Base-by-base conservation (phyloP, 805 yeast genomes). In the Candida glaebosa region DNA sequence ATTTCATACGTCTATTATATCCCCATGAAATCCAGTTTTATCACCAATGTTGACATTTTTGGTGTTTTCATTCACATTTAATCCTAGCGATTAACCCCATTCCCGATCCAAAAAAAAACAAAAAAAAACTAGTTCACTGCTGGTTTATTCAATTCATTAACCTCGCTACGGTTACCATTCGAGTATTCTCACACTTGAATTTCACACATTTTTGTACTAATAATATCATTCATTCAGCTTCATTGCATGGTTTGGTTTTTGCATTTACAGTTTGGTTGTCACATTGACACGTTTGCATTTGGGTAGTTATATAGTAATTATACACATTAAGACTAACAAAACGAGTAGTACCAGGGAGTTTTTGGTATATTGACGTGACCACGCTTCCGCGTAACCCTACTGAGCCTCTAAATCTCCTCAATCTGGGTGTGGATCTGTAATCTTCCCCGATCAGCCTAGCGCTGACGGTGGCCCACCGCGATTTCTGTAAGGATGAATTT, bases 201-300 rank as follows among this genome's bases (percentile, higher is more conserved):
- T 22, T 22, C 10, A 22, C 26, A 22, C 10, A 10, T 28, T 28
- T 28, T 28, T 28, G n/a, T 28, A 9, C 14, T 28, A 28, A 28
- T 10, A 28, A 10, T 28, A 28, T 28, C 31, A 28, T 28, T 28
- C 31, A 28, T 10, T 28, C n/a, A n/a, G 31, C 31, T 28, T 28
- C 16, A 28, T 28, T 28, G 31, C 31, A 28, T 28, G 5, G 31
- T 28, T 28, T 28, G 31, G 31, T 28, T 28, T 28, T 28, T 28
- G 31, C 31, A 28, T 28, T 28, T 28, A 28, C 31, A 28, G n/a
- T 28, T 28, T 28, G 16, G 16, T 28, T 28, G 31, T 28, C 31
- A 28, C 9, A 28, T 10, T 28, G 31, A 28, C 31, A 12, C n/a
- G 38, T 15, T 35, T 35, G 38, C 38, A 35, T 35, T 35, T 35